Conservation (phyloP, 768 basidiomycete species). For the Strobilomyces dryophilus region DNA sequence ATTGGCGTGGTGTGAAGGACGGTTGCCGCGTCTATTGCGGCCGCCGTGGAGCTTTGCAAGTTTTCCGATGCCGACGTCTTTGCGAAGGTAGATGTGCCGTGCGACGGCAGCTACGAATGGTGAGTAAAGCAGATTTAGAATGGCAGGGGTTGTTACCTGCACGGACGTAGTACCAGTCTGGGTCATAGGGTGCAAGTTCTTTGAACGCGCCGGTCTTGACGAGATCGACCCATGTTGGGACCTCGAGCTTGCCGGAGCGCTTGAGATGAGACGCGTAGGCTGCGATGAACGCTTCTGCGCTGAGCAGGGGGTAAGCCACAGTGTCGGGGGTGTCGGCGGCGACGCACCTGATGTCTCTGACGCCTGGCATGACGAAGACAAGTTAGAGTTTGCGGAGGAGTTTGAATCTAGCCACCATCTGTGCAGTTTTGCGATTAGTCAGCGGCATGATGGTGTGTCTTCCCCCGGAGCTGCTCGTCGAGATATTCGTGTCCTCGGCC, state of each 20-base stretch:
- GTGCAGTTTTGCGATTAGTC: constrained; percentile 42
- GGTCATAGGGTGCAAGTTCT: constrained; percentile 98
- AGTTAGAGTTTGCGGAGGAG: constrained; percentile 33
- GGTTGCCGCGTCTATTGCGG: constrained; percentile 92
- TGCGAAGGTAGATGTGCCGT: constrained; percentile 99
- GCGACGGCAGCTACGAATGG: constrained; percentile 76
- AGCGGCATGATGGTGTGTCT: constrained; percentile 30
- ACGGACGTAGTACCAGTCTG: constrained; percentile 99
- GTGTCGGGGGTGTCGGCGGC: constrained; percentile 6
- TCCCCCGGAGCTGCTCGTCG: constrained; percentile 59
- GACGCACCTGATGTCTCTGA: constrained; percentile 71
- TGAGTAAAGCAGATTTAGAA: neutral
- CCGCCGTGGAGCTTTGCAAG: constrained; percentile 96
- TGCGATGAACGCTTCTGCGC: constrained; percentile 89
- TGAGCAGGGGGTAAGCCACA: constrained; percentile 31
- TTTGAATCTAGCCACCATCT: constrained; percentile 35
- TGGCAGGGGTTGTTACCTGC: constrained; percentile 62
- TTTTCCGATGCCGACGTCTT: constrained; percentile 91
- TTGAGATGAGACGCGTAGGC: constrained; percentile 97
- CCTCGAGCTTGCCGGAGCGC: constrained; percentile 98
- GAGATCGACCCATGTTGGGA: constrained; percentile 96
- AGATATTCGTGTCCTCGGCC: constrained; percentile 49
- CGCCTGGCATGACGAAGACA: constrained; percentile 67
- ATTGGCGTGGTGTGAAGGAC: constrained; percentile 91
- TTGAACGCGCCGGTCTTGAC: constrained; percentile 98